Conservation (phyloP, 2,329 filamentous ascomycete species). For the Fusarium robinianum region DNA sequence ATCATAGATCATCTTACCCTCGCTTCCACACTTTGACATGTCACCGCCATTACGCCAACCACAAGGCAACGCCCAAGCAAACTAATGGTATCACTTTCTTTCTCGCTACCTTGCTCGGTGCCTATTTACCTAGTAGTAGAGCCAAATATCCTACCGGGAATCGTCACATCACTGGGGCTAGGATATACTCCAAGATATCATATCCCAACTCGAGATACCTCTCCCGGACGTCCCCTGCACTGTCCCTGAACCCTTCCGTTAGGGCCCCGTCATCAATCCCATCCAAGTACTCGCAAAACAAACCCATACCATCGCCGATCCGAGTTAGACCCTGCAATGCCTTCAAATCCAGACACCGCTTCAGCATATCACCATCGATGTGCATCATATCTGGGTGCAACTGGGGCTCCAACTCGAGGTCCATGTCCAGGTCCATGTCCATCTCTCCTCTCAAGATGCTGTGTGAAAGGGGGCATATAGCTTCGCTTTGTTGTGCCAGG, state of each 20-base stretch:
- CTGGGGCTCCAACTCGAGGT: conserved; percentile 41
- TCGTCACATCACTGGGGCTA: conserved; percentile 58
- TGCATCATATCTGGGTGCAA: conserved; percentile 58
- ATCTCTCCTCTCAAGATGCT: conserved; percentile 8
- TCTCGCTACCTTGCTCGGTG: no score
- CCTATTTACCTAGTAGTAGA: no score
- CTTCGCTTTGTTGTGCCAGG: conserved; percentile 56
- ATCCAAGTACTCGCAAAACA: conserved; percentile 55
- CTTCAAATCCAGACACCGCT: conserved; percentile 54
- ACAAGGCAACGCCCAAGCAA: no score
- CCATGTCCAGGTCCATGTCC: conserved; percentile 24
- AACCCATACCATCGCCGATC: conserved; percentile 39
- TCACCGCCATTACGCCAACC: no score
- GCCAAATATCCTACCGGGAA: no score
- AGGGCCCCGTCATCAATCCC: conserved; percentile 52
- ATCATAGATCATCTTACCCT: no score
- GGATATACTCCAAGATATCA: conserved; percentile 57
- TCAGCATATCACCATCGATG: conserved; percentile 69
- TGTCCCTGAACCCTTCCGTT: conserved; percentile 41
- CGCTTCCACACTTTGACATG: no score
- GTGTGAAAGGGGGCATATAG: conserved; percentile 54
- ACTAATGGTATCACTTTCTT: no score
- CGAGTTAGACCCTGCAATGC: conserved; percentile 50
- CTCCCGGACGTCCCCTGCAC: conserved; percentile 25
- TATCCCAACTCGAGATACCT: conserved; percentile 57